Conservation (phyloP, 192 early-diverging fungal species). For the Coemansia biformis region DNA sequence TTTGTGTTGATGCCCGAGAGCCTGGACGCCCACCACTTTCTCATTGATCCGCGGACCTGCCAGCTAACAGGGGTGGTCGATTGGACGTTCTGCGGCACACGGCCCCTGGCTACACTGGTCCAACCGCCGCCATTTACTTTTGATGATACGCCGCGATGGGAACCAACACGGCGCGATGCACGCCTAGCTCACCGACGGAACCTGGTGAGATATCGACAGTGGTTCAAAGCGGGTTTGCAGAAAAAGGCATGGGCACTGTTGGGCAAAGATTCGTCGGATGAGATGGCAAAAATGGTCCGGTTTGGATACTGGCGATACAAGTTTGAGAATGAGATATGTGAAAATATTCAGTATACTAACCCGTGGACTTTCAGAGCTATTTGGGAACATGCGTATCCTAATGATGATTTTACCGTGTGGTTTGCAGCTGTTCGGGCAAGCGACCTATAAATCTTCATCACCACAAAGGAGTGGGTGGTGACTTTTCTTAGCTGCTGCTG, state of each 20-base stretch:
- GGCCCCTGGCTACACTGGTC: conserved; percentile 21
- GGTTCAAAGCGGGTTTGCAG: conserved; percentile 28
- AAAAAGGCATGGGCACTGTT: conserved; percentile 28
- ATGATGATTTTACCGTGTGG: conserved; percentile 37
- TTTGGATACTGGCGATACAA: conserved; percentile 44
- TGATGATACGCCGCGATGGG: conserved; percentile 46
- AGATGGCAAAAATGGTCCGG: conserved; percentile 23
- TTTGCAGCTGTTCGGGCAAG: conserved; percentile 18
- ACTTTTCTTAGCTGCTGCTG: too few relatives aligned
- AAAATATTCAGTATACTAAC: conserved; percentile 26
- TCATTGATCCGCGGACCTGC: conserved; percentile 9
- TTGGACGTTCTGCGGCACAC: conserved; percentile 28
- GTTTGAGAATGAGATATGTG: conserved; percentile 29
- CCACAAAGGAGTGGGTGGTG: too few relatives aligned
- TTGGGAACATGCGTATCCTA: conserved; percentile 24
- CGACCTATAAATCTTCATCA: too few relatives aligned
- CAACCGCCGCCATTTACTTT: conserved; percentile 41
- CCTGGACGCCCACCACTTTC: conserved; percentile 31
- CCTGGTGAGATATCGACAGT: conserved; percentile 35
- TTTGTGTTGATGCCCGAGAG: conserved; percentile 42
- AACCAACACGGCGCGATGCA: conserved; percentile 14
- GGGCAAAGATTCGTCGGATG: conserved; percentile 7
- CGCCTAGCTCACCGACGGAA: conserved; percentile 33
- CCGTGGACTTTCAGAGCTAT: conserved; percentile 45
- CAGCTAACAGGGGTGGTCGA: conserved; percentile 25